Conservation (phyloP, 2,329 filamentous ascomycete species). For the Triangularia verruculosa region DNA sequence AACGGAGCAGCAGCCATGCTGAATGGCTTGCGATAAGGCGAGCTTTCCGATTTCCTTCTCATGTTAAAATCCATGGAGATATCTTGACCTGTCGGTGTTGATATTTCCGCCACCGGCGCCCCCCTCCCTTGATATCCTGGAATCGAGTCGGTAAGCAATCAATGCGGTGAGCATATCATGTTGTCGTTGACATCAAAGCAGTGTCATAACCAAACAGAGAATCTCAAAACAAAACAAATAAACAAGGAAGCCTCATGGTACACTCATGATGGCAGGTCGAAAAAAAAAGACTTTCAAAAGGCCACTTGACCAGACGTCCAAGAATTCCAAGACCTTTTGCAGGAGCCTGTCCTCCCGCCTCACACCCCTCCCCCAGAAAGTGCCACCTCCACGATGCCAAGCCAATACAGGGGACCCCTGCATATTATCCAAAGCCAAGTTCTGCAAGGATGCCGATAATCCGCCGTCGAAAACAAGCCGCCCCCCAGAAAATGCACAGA, state of each 20-base stretch:
- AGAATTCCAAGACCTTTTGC: not conserved
- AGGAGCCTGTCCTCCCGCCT: not conserved
- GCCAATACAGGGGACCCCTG: slow-evolving; percentile 1
- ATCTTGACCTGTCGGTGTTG: not conserved
- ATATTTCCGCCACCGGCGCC: not conserved
- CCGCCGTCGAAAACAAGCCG: not conserved
- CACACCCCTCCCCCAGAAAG: not conserved
- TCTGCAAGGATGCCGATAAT: not conserved
- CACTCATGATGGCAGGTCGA: not conserved
- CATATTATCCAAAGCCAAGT: slow-evolving; percentile 1
- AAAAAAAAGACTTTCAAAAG: not conserved
- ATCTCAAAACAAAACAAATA: not conserved
- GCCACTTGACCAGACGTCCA: not conserved
- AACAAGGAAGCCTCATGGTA: not conserved
- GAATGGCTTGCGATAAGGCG: slow-evolving; percentile 22
- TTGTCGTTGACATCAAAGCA: not conserved
- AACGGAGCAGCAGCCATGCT: slow-evolving; percentile 16
- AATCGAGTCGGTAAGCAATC: not conserved
- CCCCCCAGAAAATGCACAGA: not conserved
- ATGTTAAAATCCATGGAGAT: not conserved
- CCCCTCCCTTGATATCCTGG: not conserved
- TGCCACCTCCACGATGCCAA: not conserved
- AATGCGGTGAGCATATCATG: not conserved
- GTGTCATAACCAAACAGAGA: not conserved
- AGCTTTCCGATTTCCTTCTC: not conserved